Evolutionary conservation across 169 alveolate species (phyloP).

Genomic region (Theileria parva): DNA sequence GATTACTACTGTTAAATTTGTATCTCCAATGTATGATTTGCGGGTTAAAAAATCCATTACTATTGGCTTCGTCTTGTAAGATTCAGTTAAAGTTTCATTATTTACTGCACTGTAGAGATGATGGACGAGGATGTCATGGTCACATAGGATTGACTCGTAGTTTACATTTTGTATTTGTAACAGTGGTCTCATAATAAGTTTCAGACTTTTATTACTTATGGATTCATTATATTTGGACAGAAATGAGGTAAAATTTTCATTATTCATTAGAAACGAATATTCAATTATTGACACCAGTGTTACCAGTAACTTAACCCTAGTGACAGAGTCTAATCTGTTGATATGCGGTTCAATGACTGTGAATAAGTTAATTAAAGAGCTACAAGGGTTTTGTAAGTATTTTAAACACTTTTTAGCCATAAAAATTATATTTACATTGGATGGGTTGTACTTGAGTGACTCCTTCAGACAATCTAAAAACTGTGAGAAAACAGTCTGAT

Average conservation of each 20-base stretch:
- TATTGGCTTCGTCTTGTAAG: slow-evolving; percentile 3
- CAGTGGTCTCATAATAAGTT: slow-evolving; percentile 28
- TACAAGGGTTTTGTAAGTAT: slow-evolving; percentile 6
- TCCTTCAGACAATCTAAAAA: neutral
- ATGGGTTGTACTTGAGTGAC: neutral
- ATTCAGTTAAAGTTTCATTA: slow-evolving; percentile 19
- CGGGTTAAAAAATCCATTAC: neutral
- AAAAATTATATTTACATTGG: neutral
- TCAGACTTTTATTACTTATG: neutral
- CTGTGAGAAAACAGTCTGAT: neutral
- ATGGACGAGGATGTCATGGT: slow-evolving; percentile 14
- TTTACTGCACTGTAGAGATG: slow-evolving; percentile 9
- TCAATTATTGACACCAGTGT: neutral
- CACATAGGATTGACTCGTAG: neutral
- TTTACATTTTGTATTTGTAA: slow-evolving; percentile 24
- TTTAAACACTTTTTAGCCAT: neutral
- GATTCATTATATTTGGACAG: slow-evolving; percentile 9
- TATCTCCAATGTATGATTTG: neutral
- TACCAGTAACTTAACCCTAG: neutral
- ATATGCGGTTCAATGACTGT: neutral
- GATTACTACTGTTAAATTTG: neutral
- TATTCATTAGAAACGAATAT: slow-evolving; percentile 16
- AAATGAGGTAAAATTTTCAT: neutral
- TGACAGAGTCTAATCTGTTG: neutral
- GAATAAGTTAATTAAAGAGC: neutral